Conservation (phyloP, 768 basidiomycete genomes). For the Suillus subalutaceus region DNA sequence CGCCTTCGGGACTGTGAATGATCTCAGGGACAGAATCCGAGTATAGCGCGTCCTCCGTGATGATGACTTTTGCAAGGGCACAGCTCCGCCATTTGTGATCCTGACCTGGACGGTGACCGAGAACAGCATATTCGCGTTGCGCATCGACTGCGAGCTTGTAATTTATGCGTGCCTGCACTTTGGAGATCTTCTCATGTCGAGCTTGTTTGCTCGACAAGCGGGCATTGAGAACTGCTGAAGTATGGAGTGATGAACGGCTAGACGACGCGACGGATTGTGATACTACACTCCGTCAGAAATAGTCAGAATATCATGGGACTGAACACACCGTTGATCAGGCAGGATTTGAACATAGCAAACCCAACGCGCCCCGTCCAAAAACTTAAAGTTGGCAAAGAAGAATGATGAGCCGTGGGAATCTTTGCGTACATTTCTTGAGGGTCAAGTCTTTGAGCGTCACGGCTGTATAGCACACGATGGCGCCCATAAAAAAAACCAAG, state of each 20-base stretch:
- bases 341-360: constrained; percentile 31
- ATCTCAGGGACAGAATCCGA: constrained; percentile 26
- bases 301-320: constrained; percentile 1
- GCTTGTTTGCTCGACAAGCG: constrained; percentile 39
- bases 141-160: constrained; percentile 38
- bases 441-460: constrained; percentile 12
- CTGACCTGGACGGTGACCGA: constrained; percentile 70
- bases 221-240: constrained; percentile 44
- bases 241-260: constrained; percentile 48
- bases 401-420: constrained; percentile 43
- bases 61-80: constrained; percentile 64
- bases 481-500: constrained; percentile 31
- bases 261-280: constrained; percentile 46
- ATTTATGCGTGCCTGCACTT: constrained; percentile 49
- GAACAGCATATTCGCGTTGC: constrained; percentile 64
- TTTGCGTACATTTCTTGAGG: constrained; percentile 15
- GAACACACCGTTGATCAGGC: constrained; percentile 22
- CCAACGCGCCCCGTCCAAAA: constrained; percentile 4
- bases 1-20: constrained; percentile 36
- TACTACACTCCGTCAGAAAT: constrained; percentile 24
- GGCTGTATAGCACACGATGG: constrained; percentile 24
- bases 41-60: constrained; percentile 54
- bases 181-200: constrained; percentile 45
- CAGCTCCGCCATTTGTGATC: constrained; percentile 68
- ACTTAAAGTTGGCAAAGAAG: constrained; percentile 4